Percentiles rank a stretch among this genome's conserved stretches.
These are phyloP conservation scores for Fusarium sp. DNA, from an alignment of 2,329 filamentous ascomycete species.

Conservation along the genomic window DNA sequence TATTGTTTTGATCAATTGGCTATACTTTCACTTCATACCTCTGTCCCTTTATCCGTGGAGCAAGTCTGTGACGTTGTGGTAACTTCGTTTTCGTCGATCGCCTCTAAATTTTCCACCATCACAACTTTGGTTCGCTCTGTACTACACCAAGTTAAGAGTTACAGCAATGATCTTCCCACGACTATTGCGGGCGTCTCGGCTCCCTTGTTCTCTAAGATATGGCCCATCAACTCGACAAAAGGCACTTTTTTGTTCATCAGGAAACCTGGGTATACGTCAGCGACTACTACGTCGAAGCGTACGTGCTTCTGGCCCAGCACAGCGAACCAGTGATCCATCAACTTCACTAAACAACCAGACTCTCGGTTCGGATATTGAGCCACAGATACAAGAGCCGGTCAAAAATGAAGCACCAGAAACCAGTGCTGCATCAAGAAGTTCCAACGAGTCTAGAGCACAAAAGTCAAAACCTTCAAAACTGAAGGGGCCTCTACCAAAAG, in stretches of 20 bases:
- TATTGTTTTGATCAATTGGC: background rate
- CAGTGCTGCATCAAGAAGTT: background rate
- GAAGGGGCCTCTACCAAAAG: slow-evolving; percentile 17
- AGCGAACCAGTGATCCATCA: background rate
- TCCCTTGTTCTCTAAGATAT: background rate
- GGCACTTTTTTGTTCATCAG: slow-evolving; percentile 7
- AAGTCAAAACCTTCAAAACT: slow-evolving; percentile 16
- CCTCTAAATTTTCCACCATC: background rate
- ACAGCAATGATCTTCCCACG: slow-evolving; percentile 7
- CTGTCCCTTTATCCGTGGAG: background rate
- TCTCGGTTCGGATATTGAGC: background rate
- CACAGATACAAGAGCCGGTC: background rate
- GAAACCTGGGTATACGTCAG: slow-evolving; percentile 13
- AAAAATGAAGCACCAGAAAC: background rate
- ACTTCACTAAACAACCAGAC: background rate
- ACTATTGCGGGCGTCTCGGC: background rate
- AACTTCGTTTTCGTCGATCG: background rate
- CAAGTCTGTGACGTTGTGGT: background rate
- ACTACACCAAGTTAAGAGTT: background rate
- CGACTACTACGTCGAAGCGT: slow-evolving; percentile 7
- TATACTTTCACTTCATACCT: background rate
- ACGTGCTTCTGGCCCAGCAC: background rate
- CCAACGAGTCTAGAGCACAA: background rate
- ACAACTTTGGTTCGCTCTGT: background rate
- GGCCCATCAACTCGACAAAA: background rate